Percentiles rank a stretch among this genome's conserved stretches.
phyloP scores from a whole-genome alignment of 202 grass and related monocot genomes.

The Cymbopogon flexuosus region DNA sequence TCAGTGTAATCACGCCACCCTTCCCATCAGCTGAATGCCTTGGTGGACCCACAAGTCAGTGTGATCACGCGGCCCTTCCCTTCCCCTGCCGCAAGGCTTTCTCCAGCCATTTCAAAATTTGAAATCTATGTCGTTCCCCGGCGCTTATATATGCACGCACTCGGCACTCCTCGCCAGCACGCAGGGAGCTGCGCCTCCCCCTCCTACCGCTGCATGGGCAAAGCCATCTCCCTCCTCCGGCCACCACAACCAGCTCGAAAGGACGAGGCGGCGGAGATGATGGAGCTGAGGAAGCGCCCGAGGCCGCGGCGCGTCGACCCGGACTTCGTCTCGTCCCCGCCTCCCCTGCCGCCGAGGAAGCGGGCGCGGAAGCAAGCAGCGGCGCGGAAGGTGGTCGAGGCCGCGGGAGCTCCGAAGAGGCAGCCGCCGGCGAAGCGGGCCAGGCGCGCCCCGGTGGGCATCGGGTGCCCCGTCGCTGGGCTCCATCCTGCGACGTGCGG shows the following conservation, averaged over 20 bases:
- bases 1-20: not conserved
- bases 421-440: constrained; percentile 21
- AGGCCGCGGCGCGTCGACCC: constrained; percentile 37
- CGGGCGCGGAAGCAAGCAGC: constrained; percentile 28
- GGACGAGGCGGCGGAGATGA: constrained; percentile 17
- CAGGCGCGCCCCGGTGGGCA: not conserved
- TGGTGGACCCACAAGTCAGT: constrained; percentile 15
- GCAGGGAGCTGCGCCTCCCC: constrained; percentile 32
- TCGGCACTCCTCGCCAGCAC: not conserved
- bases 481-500: constrained; percentile 31
- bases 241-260: constrained; percentile 2
- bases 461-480: constrained; percentile 30
- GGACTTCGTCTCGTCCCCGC: constrained; percentile 43
- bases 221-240: constrained; percentile 46
- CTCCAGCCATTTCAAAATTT: constrained; percentile 62
- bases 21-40: no score
- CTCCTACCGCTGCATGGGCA: constrained; percentile 45
- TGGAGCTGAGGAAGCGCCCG: constrained; percentile 54
- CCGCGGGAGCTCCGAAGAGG: not conserved
- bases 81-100: not conserved
- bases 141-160: constrained; percentile 36
- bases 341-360: constrained; percentile 32
- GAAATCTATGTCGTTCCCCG: constrained; percentile 28
- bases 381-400: not conserved
- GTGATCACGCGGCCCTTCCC: not conserved